Percentiles rank a stretch among this genome's conserved stretches.
Evolutionary conservation across 192 early-diverging fungal species (phyloP).

Genomic region (Obelidium mucronatum): DNA sequence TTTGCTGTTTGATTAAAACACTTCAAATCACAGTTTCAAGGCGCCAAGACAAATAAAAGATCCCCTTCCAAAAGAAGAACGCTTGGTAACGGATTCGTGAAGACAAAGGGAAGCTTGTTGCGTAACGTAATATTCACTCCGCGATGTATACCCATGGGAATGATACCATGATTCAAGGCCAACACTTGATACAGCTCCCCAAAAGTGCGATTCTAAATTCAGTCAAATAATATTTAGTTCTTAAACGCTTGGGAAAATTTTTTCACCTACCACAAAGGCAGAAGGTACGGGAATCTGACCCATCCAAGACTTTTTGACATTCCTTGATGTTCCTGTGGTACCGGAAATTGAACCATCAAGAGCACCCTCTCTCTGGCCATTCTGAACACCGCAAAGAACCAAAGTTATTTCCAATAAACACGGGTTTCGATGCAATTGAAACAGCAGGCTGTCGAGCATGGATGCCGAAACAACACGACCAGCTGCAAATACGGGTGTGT

Average conservation of each 20-base stretch:
- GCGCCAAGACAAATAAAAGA: constrained; percentile 60
- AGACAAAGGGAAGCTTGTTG: constrained; percentile 73
- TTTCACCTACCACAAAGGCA: constrained; percentile 45
- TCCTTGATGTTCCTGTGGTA: constrained; percentile 31
- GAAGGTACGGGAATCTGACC: constrained; percentile 51
- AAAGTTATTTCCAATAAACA: constrained; percentile 68
- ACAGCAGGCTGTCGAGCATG: constrained; percentile 48
- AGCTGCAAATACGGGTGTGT: constrained; percentile 69
- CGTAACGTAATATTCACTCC: constrained; percentile 30
- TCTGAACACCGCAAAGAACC: constrained; percentile 63
- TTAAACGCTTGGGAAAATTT: neutral
- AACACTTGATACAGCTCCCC: constrained; percentile 58
- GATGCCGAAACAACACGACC: constrained; percentile 66
- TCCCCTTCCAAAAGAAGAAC: constrained; percentile 62
- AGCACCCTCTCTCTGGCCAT: constrained; percentile 21
- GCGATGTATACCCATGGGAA: constrained; percentile 62
- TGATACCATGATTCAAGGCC: constrained; percentile 55
- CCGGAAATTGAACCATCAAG: too few relatives aligned
- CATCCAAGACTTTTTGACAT: constrained; percentile 44
- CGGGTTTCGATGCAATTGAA: constrained; percentile 58
- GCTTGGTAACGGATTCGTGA: constrained; percentile 70
- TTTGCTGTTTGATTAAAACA: too few relatives aligned
- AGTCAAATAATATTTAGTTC: neutral
- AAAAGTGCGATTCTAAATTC: constrained; percentile 51
- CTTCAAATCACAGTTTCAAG: too few relatives aligned